These are phyloP conservation scores for Cystobasidium sp. DNA, from an alignment of 1,284 basidiomycete species.

Conservation along the genomic window DNA sequence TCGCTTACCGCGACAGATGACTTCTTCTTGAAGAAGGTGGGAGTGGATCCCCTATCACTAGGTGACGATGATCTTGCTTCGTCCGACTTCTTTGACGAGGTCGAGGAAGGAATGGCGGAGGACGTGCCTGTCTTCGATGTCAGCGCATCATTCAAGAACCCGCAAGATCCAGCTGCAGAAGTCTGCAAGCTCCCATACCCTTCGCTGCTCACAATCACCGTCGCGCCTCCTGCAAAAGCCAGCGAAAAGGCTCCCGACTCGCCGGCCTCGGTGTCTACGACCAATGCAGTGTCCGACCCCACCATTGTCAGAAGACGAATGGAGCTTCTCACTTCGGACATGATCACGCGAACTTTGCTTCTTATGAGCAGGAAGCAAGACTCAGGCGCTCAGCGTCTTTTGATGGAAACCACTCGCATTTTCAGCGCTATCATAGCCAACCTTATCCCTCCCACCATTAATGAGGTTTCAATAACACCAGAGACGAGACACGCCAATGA, in stretches of 20 bases:
- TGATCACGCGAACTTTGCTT: conserved; percentile 89
- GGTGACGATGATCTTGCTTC: conserved; percentile 59
- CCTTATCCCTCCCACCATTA: conserved; percentile 44
- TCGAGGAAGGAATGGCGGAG: conserved; percentile 72
- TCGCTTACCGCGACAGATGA: conserved; percentile 52
- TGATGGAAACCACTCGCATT: conserved; percentile 85
- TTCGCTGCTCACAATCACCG: conserved; percentile 82
- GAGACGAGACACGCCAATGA: conserved; percentile 57
- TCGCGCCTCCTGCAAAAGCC: conserved; percentile 64
- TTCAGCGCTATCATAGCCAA: conserved; percentile 59
- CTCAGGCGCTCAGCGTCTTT: conserved; percentile 79
- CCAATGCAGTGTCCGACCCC: conserved; percentile 65
- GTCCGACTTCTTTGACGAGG: conserved; percentile 47
- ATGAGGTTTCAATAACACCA: conserved; percentile 73
- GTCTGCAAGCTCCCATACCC: conserved; percentile 84
- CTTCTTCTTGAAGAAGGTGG: conserved; percentile 51
- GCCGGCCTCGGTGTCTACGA: conserved; percentile 51
- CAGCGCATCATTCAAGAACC: conserved; percentile 90
- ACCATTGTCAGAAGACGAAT: conserved; percentile 87
- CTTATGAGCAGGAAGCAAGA: conserved; percentile 85
- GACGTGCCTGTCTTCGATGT: conserved; percentile 74
- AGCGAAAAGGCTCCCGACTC: conserved; percentile 40
- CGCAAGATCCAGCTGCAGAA: conserved; percentile 70
- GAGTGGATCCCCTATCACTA: conserved; percentile 61
- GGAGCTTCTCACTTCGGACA: conserved; percentile 89